Conservation (phyloP, 345 rosid species). For the Erodium maritimum region DNA sequence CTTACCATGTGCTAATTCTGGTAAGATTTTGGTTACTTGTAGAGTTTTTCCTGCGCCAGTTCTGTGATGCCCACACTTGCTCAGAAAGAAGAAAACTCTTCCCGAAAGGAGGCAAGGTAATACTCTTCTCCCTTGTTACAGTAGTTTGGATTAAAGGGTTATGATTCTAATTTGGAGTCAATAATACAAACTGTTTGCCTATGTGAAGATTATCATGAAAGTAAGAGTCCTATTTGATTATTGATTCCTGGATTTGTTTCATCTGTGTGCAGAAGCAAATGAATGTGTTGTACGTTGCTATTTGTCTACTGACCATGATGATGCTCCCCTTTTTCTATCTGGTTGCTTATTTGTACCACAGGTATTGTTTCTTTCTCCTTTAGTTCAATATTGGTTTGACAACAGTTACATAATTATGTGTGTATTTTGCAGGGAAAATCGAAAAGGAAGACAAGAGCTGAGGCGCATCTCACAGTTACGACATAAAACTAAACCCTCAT, state of each 20-base stretch:
- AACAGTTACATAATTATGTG: not conserved
- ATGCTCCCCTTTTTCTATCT: constrained; percentile 79
- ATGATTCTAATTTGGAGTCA: constrained; percentile 1
- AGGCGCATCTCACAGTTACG: not conserved
- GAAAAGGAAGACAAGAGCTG: not conserved
- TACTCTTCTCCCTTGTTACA: constrained; percentile 4
- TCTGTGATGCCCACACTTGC: constrained; percentile 91
- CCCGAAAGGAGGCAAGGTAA: constrained; percentile 80
- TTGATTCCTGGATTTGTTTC: too few species aligned
- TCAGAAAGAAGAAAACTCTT: constrained; percentile 44
- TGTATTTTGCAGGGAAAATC: not conserved
- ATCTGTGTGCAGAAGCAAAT: constrained; percentile 46
- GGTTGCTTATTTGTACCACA: constrained; percentile 59
- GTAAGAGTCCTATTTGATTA: too few species aligned
- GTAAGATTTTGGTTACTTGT: constrained; percentile 12
- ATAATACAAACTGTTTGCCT: not conserved
- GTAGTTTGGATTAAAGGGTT: constrained; percentile 4
- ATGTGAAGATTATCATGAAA: too few species aligned
- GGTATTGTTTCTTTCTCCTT: constrained; percentile 25
- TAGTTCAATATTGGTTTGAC: not conserved
- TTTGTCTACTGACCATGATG: constrained; percentile 74
- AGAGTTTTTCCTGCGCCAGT: constrained; percentile 82
- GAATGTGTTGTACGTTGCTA: constrained; percentile 59
- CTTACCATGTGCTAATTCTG: not conserved
- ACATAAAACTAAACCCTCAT: not conserved